Evolutionary conservation across 306 rosid genomes (phyloP).

Genomic region (Aeschynomene evenia): DNA sequence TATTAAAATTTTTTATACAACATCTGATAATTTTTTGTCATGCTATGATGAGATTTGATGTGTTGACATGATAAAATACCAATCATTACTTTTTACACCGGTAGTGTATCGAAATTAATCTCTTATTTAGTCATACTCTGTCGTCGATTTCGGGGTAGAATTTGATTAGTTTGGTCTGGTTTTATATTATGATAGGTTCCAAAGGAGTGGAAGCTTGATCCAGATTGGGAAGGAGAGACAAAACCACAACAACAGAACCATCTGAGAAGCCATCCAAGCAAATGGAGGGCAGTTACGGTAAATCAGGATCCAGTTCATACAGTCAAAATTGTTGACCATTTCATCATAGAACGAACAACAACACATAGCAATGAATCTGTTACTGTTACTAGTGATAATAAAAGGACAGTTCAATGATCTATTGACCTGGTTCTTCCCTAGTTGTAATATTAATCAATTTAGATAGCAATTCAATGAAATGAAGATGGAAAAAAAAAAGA

Average conservation of each 20-base stretch:
- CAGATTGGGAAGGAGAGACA: slow-evolving; percentile 46
- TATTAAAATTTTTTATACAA: no score
- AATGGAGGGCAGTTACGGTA: slow-evolving; percentile 58
- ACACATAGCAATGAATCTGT: slow-evolving; percentile 33
- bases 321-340: slow-evolving; percentile 86
- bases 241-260: slow-evolving; percentile 33
- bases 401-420: slow-evolving; percentile 58
- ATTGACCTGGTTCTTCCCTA: slow-evolving; percentile 28
- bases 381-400: slow-evolving; percentile 28
- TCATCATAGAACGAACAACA: slow-evolving; percentile 56
- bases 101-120: no score
- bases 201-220: slow-evolving; percentile 55
- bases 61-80: no score
- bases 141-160: neutral
- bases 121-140: no score
- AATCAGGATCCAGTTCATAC: slow-evolving; percentile 76
- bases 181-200: slow-evolving; percentile 40
- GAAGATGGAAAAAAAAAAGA: neutral
- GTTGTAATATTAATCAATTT: slow-evolving; percentile 39
- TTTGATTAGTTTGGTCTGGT: neutral
- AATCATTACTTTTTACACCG: no score
- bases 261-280: slow-evolving; percentile 48
- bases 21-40: no score
- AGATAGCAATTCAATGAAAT: slow-evolving; percentile 36
- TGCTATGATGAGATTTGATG: no score